Evolutionary conservation across 257 asterid species (phyloP).

Genomic region (Lycium barbarum): DNA sequence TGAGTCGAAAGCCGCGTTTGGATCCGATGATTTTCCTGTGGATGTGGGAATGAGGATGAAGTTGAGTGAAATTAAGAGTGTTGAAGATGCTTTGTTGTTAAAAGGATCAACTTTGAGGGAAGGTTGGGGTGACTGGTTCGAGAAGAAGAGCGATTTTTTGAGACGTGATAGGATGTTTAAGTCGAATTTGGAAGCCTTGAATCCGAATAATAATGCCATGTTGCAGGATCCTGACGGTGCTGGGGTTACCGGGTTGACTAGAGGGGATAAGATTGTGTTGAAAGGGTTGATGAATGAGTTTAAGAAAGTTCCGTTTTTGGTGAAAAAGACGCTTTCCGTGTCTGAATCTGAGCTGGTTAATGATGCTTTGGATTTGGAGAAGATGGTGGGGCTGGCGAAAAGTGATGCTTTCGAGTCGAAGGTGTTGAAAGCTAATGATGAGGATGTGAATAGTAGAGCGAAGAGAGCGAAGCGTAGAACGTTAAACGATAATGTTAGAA

Average conservation of each 20-base stretch:
- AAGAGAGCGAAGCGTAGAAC: conserved; percentile 62
- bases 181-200: conserved; percentile 77
- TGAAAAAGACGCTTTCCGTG: conserved; percentile 63
- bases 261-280: conserved; percentile 75
- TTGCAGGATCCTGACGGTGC: conserved; percentile 92
- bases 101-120: conserved; percentile 88
- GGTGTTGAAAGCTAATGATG: conserved; percentile 23
- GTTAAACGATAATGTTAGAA: conserved; percentile 47
- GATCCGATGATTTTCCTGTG: conserved; percentile 83
- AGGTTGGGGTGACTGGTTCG: conserved; percentile 99
- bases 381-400: conserved; percentile 24
- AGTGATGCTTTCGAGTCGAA: background rate
- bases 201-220: conserved; percentile 81
- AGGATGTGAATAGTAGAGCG: conserved; percentile 12
- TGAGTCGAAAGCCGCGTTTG: conserved; percentile 57
- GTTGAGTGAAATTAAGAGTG: conserved; percentile 55
- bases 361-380: conserved; percentile 32
- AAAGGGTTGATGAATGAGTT: conserved; percentile 73
- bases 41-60: conserved; percentile 69
- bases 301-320: conserved; percentile 63
- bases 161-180: conserved; percentile 88
- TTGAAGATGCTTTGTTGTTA: conserved; percentile 87
- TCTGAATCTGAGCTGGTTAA: conserved; percentile 38
- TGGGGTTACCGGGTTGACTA: conserved; percentile 72
- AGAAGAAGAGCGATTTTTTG: conserved; percentile 84